Evolutionary conservation across 495 filamentous ascomycete genomes (phyloP).

Genomic region (Hyphodiscus hymeniophilus): DNA sequence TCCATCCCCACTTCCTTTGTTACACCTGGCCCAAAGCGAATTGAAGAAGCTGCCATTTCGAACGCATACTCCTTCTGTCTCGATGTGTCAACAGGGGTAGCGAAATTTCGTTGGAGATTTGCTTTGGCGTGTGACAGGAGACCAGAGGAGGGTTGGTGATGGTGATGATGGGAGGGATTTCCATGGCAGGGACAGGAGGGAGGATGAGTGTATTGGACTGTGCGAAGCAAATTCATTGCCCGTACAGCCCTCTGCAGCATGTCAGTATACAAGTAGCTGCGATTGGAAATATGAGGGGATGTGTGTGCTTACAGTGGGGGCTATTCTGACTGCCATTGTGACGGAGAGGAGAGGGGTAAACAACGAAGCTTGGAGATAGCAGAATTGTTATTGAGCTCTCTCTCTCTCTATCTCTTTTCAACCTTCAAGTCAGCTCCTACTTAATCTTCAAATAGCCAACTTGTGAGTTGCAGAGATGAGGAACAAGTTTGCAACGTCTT

Average conservation of each 20-base stretch:
- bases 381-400: background rate
- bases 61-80: conserved; percentile 94
- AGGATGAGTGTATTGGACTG: conserved; percentile 84
- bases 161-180: conserved; percentile 68
- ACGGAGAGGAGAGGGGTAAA: background rate
- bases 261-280: too few relatives aligned
- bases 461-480: too few relatives aligned
- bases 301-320: conserved; percentile 38
- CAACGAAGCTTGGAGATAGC: background rate
- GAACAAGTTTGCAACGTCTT: too few relatives aligned
- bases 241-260: conserved; percentile 52
- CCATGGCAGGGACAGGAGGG: conserved; percentile 89
- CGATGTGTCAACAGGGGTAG: conserved; percentile 62
- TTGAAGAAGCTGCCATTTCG: conserved; percentile 91
- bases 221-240: conserved; percentile 75
- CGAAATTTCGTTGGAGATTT: conserved; percentile 46
- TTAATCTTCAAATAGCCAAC: too few relatives aligned
- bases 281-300: background rate
- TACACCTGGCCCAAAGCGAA: conserved; percentile 88
- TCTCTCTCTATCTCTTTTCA: too few relatives aligned
- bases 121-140: conserved; percentile 49
- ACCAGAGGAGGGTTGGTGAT: conserved; percentile 41
- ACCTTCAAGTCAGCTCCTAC: too few relatives aligned
- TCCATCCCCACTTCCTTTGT: conserved; percentile 99
- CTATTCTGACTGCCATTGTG: conserved; percentile 39